Evolutionary conservation across 495 filamentous ascomycete genomes (phyloP).

Genomic region (Neurospora tetraspora): DNA sequence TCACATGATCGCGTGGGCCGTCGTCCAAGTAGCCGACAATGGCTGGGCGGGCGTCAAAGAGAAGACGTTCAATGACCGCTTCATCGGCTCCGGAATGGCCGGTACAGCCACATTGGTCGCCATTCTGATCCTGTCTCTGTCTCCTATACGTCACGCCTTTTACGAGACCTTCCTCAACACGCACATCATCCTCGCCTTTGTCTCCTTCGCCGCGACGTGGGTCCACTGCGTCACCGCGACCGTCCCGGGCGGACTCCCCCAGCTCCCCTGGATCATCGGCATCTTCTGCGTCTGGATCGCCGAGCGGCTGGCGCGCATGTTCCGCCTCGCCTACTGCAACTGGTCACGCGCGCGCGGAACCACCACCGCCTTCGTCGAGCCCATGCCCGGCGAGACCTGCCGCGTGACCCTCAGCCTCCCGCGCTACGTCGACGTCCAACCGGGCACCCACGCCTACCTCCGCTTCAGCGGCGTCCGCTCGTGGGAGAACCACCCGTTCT

Average conservation of each 20-base stretch:
- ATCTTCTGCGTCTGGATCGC: slow-evolving; percentile 64
- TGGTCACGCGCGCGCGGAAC: slow-evolving; percentile 39
- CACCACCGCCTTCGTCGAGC: slow-evolving; percentile 63
- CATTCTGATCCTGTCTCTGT: slow-evolving; percentile 53
- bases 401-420: slow-evolving; percentile 74
- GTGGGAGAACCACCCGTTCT: slow-evolving; percentile 91
- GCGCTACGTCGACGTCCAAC: slow-evolving; percentile 64
- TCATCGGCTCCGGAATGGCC: slow-evolving; percentile 44
- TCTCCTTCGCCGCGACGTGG: slow-evolving; percentile 55
- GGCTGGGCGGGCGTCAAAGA: slow-evolving; percentile 52
- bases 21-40: slow-evolving; percentile 53
- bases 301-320: slow-evolving; percentile 63
- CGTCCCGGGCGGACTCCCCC: slow-evolving; percentile 42
- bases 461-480: slow-evolving; percentile 65
- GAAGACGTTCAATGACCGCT: slow-evolving; percentile 39
- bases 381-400: slow-evolving; percentile 71
- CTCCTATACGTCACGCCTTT: slow-evolving; percentile 80
- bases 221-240: slow-evolving; percentile 49
- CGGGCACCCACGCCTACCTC: slow-evolving; percentile 83
- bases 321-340: slow-evolving; percentile 63
- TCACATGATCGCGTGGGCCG: slow-evolving; percentile 66
- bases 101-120: slow-evolving; percentile 47
- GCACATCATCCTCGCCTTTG: slow-evolving; percentile 61
- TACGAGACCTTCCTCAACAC: slow-evolving; percentile 88
- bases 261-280: slow-evolving; percentile 55